Percentiles rank a stretch among this genome's conserved stretches.
Conservation (phyloP, 2,329 filamentous ascomycete genomes). For the Curvularia sp. region DNA sequence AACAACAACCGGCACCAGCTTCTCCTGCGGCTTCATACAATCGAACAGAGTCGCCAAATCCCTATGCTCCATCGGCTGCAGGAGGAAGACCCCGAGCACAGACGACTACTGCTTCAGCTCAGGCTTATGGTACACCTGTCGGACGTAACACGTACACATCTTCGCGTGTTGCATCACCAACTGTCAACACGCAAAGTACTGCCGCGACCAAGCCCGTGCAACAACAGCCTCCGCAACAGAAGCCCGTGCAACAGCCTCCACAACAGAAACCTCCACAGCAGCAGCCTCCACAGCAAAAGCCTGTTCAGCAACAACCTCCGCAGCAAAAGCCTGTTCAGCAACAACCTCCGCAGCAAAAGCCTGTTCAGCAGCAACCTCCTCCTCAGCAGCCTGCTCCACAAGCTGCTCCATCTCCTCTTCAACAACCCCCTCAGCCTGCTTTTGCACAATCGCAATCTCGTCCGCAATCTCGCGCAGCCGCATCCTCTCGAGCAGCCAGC, state of each 20-base stretch:
- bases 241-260: background rate
- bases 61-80: conserved; percentile 57
- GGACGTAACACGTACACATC: conserved; percentile 48
- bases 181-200: conserved; percentile 44
- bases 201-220: conserved; percentile 50
- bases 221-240: background rate
- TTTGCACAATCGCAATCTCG: conserved; percentile 30
- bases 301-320: conserved; percentile 34
- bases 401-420: conserved; percentile 32
- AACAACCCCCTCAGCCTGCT: conserved; percentile 49
- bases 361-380: background rate
- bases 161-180: conserved; percentile 50
- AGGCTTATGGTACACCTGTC: conserved; percentile 43
- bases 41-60: conserved; percentile 64
- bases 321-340: conserved; percentile 32
- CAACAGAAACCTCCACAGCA: background rate
- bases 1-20: conserved; percentile 12
- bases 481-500: conserved; percentile 55
- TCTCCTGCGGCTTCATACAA: conserved; percentile 23
- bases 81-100: conserved; percentile 45
- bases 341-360: conserved; percentile 40
- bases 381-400: conserved; percentile 4
- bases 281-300: background rate
- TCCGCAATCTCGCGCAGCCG: conserved; percentile 42
- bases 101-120: conserved; percentile 47